Percentiles rank a stretch among this genome's conserved stretches.
phyloP scores from a whole-genome alignment of 768 basidiomycete genomes.

The Phaffia australis region DNA sequence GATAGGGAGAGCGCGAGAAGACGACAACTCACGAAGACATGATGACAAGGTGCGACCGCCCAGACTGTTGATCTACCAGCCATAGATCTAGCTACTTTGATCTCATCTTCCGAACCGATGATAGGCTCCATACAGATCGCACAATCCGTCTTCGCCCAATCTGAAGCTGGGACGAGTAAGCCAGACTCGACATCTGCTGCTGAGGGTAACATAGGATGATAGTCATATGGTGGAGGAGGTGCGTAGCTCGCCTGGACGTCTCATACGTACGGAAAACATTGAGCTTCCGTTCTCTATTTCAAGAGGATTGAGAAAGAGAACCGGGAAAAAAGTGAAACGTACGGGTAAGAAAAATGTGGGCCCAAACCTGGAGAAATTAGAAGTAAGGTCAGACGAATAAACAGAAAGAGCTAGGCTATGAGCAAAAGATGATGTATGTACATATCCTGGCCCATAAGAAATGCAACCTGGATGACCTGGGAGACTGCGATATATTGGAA shows the following conservation, averaged over 20 bases:
- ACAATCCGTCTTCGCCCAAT: slow-evolving; percentile 15
- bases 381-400: background rate
- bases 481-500: too few relatives aligned
- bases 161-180: background rate
- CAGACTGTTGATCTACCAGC: background rate
- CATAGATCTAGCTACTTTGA: background rate
- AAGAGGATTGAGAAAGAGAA: background rate
- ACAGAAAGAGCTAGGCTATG: background rate
- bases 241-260: slow-evolving; percentile 16
- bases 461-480: too few relatives aligned
- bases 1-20: background rate
- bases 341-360: background rate
- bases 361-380: too few relatives aligned
- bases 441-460: too few relatives aligned
- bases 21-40: slow-evolving; percentile 20
- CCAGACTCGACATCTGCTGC: slow-evolving; percentile 10
- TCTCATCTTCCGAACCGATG: background rate
- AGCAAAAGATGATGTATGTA: background rate
- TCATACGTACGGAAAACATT: background rate
- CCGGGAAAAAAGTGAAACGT: background rate
- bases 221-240: slow-evolving; percentile 24
- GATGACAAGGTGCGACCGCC: slow-evolving; percentile 21
- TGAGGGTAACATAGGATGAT: slow-evolving; percentile 2
- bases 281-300: background rate
- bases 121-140: slow-evolving; percentile 25